phyloP scores from a whole-genome alignment of 2,329 filamentous ascomycete species.

The Juglanconis juglandina region DNA sequence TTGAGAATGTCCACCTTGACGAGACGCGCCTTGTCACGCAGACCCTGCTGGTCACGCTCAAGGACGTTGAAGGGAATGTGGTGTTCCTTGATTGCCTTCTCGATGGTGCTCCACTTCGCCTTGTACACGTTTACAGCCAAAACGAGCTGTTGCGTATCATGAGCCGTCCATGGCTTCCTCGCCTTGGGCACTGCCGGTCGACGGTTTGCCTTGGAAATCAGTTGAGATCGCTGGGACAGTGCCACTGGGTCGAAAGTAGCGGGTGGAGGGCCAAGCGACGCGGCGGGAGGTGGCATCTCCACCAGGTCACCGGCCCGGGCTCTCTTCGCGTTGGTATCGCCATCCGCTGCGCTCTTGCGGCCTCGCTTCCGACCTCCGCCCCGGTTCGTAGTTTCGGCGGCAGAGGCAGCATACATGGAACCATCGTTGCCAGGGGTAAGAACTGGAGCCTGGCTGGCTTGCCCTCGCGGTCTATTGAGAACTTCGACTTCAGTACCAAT shows the following conservation, averaged over 20 bases:
- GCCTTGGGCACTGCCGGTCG: conserved; percentile 31
- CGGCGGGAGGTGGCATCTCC: conserved; percentile 11
- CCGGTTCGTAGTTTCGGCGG: conserved; percentile 2
- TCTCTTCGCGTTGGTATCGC: conserved; percentile 9
- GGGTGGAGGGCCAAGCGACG: not conserved
- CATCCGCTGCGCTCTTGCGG: conserved; percentile 11
- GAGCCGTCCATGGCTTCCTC: conserved; percentile 39
- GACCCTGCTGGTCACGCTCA: conserved; percentile 50
- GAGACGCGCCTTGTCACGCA: conserved; percentile 57
- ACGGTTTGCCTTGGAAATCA: conserved; percentile 26
- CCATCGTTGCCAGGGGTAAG: conserved; percentile 3
- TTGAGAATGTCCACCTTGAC: conserved; percentile 51
- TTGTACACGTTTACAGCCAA: conserved; percentile 35
- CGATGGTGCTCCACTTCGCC: conserved; percentile 39
- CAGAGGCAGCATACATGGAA: conserved; percentile 3
- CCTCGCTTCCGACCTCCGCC: conserved; percentile 7
- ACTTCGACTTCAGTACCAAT: conserved; percentile 5
- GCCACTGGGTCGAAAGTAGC: conserved; percentile 23
- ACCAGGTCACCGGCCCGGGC: conserved; percentile 5
- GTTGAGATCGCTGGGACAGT: conserved; percentile 23
- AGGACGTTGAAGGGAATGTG: conserved; percentile 35
- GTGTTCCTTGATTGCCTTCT: conserved; percentile 27
- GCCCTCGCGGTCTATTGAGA: conserved; percentile 4
- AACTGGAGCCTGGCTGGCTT: conserved; percentile 7
- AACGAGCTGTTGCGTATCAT: conserved; percentile 41